These are phyloP conservation scores for Salix exigua DNA, from an alignment of 345 rosid species.

Conservation along the genomic window DNA sequence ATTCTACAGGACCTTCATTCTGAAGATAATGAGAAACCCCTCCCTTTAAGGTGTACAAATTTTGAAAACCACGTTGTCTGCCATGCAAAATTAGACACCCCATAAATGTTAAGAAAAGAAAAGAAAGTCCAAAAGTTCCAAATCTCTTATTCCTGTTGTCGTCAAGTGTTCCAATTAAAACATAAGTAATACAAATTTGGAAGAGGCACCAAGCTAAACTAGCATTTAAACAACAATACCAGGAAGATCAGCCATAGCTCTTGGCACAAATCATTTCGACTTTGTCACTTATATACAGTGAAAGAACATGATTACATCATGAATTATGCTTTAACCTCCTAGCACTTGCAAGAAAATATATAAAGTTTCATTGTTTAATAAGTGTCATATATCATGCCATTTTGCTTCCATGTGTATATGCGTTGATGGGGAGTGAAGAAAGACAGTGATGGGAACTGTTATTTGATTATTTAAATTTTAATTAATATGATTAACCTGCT, in stretches of 20 bases:
- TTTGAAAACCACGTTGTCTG: constrained; percentile 75
- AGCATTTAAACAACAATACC: background rate
- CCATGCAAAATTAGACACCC: constrained; percentile 24
- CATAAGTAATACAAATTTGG: background rate
- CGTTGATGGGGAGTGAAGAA: too few species aligned
- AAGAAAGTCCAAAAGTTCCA: background rate
- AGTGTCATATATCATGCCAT: too few species aligned
- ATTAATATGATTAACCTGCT: too few species aligned
- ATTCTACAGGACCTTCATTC: constrained; percentile 58
- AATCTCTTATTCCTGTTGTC: background rate
- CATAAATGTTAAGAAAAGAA: background rate
- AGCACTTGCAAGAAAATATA: background rate
- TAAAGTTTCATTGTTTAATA: too few species aligned
- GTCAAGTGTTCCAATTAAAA: background rate
- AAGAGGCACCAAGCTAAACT: background rate
- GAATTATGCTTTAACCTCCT: too few species aligned
- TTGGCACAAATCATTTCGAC: background rate
- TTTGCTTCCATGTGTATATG: too few species aligned
- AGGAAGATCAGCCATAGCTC: background rate
- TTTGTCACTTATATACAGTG: too few species aligned
- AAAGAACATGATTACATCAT: too few species aligned
- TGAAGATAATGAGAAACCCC: constrained; percentile 87
- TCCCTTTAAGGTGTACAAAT: constrained; percentile 72
- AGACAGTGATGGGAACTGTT: too few species aligned
- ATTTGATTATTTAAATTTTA: too few species aligned